Evolutionary conservation across 2,329 filamentous ascomycete genomes (phyloP).

Genomic region (Aspergillus sp.): DNA sequence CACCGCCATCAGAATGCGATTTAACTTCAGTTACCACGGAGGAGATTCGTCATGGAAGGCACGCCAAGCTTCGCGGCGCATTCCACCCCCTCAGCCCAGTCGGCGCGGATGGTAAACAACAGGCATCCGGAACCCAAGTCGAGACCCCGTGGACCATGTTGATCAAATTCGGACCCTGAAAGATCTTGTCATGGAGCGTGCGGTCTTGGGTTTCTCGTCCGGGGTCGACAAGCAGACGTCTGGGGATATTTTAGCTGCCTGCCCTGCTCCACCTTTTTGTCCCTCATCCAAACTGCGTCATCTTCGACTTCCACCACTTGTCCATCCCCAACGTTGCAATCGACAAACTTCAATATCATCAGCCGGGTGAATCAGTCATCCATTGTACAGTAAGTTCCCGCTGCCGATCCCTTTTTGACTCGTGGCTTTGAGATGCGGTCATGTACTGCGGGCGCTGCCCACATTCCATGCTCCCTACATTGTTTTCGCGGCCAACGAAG

Average conservation of each 20-base stretch:
- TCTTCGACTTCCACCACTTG: neutral
- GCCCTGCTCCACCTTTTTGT: slow-evolving; percentile 5
- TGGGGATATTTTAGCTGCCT: slow-evolving; percentile 12
- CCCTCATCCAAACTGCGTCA: neutral
- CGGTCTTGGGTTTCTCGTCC: neutral
- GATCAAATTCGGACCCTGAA: neutral
- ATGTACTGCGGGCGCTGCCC: neutral
- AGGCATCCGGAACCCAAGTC: neutral
- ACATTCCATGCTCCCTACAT: slow-evolving; percentile 25
- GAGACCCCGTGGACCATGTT: slow-evolving; percentile 2
- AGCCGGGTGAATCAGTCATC: slow-evolving; percentile 8
- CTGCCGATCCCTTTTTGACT: slow-evolving; percentile 2
- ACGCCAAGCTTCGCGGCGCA: slow-evolving; percentile 8
- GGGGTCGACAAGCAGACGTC: neutral
- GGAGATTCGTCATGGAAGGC: neutral
- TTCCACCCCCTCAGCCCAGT: neutral
- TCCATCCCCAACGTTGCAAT: neutral
- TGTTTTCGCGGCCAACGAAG: slow-evolving; percentile 14
- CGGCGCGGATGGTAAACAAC: neutral
- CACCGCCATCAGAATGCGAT: neutral
- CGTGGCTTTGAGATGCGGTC: neutral
- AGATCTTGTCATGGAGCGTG: neutral
- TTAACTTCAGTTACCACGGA: neutral
- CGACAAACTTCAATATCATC: slow-evolving; percentile 3
- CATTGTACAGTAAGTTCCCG: slow-evolving; percentile 12